A percentile compares a stretch with the other conserved stretches of the same genome.
These are phyloP conservation scores for Plasmopara viticola DNA, from an alignment of 352 stramenopile species.

Conservation along the genomic window DNA sequence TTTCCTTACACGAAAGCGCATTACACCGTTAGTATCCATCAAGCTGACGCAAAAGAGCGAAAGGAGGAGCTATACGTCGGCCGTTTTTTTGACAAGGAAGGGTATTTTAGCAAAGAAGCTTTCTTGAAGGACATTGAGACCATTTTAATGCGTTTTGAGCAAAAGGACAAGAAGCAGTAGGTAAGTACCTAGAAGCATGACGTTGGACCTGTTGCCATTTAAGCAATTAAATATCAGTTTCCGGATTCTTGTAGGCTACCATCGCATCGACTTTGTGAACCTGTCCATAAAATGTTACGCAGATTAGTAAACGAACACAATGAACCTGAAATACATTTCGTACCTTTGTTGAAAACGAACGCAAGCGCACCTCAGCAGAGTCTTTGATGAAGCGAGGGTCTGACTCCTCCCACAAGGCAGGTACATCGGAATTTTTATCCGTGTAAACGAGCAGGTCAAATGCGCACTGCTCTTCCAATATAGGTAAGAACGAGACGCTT, in stretches of 20 bases:
- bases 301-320: conserved; percentile 10
- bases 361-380: conserved; percentile 94
- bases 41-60: conserved; percentile 28
- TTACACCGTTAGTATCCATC: conserved; percentile 57
- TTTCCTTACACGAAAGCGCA: conserved; percentile 72
- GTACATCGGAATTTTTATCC: conserved; percentile 93
- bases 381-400: conserved; percentile 98
- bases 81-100: conserved; percentile 82
- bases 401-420: conserved; percentile 95
- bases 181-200: conserved; percentile 7
- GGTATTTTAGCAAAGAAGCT: conserved; percentile 73
- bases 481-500: conserved; percentile 97
- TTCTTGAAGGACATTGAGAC: conserved; percentile 66
- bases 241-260: conserved; percentile 95
- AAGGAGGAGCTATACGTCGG: conserved; percentile 76
- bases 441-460: conserved; percentile 99
- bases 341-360: conserved; percentile 97
- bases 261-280: conserved; percentile 98
- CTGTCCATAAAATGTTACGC: conserved; percentile 29
- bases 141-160: conserved; percentile 59
- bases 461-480: conserved; percentile 96
- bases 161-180: conserved; percentile 68
- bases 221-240: conserved; percentile 58
- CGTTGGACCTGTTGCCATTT: conserved; percentile 12
- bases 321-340: conserved; percentile 1